Conservation (phyloP, 1,139 yeast genomes). For the Eremothecium gossypii region DNA sequence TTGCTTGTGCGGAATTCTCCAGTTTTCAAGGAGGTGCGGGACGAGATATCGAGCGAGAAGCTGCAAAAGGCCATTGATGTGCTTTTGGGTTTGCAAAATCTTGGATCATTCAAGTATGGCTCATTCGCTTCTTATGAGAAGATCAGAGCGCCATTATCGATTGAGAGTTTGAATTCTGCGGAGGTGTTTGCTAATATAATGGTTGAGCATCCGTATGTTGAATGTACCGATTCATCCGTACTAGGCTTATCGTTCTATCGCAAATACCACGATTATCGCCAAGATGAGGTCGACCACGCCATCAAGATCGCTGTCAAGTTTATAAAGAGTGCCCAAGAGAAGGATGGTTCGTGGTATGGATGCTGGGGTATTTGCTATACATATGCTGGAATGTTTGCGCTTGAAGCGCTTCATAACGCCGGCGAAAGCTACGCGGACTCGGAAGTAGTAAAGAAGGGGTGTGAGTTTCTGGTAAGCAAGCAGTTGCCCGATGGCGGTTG, state of each 20-base stretch:
- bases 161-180: slow-evolving; percentile 84
- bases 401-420: slow-evolving; percentile 76
- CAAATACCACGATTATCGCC: slow-evolving; percentile 52
- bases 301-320: slow-evolving; percentile 67
- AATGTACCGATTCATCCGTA: slow-evolving; percentile 93
- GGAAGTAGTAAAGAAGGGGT: slow-evolving; percentile 57
- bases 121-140: slow-evolving; percentile 89
- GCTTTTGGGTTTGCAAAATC: slow-evolving; percentile 59
- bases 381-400: slow-evolving; percentile 96
- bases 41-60: slow-evolving; percentile 43
- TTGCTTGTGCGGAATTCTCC: slow-evolving; percentile 77
- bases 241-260: slow-evolving; percentile 78
- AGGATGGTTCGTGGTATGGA: slow-evolving; percentile 97
- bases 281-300: slow-evolving; percentile 54
- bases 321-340: slow-evolving; percentile 55
- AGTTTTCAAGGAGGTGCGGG: slow-evolving; percentile 39
- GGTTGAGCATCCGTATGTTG: slow-evolving; percentile 98
- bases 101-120: slow-evolving; percentile 75
- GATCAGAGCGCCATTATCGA: slow-evolving; percentile 69
- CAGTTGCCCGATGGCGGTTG: slow-evolving; percentile 92
- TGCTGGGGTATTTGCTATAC: slow-evolving; percentile 97
- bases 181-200: slow-evolving; percentile 96
- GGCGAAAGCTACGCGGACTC: slow-evolving; percentile 57
- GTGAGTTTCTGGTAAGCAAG: slow-evolving; percentile 69
- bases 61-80: slow-evolving; percentile 67